These are phyloP conservation scores for Agastache rugosa DNA, from an alignment of 257 asterid genomes.

Conservation along the genomic window DNA sequence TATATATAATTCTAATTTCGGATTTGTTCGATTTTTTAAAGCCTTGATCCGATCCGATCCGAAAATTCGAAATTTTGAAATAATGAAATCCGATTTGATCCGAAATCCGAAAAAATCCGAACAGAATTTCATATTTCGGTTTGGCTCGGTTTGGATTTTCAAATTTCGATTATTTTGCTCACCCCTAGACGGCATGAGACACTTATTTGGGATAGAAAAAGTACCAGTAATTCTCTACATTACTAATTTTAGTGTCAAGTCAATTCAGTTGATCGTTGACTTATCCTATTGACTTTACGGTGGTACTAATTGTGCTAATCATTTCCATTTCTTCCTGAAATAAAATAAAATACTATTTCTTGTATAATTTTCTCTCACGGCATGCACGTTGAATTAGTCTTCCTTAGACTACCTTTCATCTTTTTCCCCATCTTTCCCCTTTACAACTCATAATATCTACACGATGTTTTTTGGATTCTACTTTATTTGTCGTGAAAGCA, in stretches of 20 bases:
- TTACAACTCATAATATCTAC: constrained; percentile 13
- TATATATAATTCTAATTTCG: too few species aligned
- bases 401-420: background rate
- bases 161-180: too few species aligned
- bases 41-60: too few species aligned
- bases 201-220: too few species aligned
- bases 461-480: background rate
- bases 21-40: too few species aligned
- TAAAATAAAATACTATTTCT: background rate
- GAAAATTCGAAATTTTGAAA: too few species aligned
- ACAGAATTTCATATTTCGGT: too few species aligned
- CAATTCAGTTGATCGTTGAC: constrained; percentile 39
- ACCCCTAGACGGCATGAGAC: too few species aligned
- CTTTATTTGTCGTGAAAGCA: background rate
- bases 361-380: constrained; percentile 36
- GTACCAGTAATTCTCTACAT: too few species aligned
- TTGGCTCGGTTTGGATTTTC: too few species aligned
- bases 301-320: background rate
- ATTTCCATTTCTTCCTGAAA: background rate
- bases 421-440: background rate
- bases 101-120: too few species aligned
- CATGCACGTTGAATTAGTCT: constrained; percentile 35
- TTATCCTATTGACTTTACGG: constrained; percentile 31
- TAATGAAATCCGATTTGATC: too few species aligned
- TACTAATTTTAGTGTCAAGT: background rate